Base-by-base conservation (phyloP, 768 basidiomycete genomes). In the Psilocybe cyanescens region DNA sequence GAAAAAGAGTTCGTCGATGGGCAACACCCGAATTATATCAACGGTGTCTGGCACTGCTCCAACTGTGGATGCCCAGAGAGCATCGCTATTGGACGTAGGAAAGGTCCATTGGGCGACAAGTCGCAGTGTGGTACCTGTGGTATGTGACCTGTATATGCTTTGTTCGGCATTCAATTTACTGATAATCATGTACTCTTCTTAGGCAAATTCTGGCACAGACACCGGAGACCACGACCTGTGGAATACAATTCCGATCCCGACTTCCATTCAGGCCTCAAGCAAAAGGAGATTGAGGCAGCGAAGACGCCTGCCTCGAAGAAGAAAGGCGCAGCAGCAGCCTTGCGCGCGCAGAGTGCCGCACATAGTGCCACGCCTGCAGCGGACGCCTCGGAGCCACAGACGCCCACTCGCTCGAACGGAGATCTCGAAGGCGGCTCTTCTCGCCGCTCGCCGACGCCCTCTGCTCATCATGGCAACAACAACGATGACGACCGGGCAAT, bases 21-120 rank as follows among this genome's bases (percentile, higher is more conserved):
- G 7, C 91, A 92, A 70, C 92, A 92, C 68, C 81, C 88, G 41
- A 92, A 94, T 71, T 81, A 85, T 67, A 90, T 95, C 70, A 79
- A 95, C 65, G 94, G 92, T 1, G 82, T 92, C 3, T 97, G 95
- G 95, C 93, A 95, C 76, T 98, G 95, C 71, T 94, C 93, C 17
- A 97, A 95, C 70, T 97, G 94, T 68, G 95, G 95, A 4, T 92
- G 92, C 71, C 95, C 95, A 0, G 94, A 94, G 70, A 86, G 78
- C 67, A 88, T 97, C 59, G 92, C 94, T 2, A 78, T 94, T 46
- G 95, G 95, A 2, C 79, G 93, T 62, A 81, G 94, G 66, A 96
- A 96, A 68, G 95, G 96, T 1, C 95, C 94, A 1, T 78, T 94
- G 50, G 95, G 95, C 7, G 89, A 92, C 70, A 94, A 94, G 73